Conservation (phyloP, 108 stramenopile species). For the Mediolabrus comicus region DNA sequence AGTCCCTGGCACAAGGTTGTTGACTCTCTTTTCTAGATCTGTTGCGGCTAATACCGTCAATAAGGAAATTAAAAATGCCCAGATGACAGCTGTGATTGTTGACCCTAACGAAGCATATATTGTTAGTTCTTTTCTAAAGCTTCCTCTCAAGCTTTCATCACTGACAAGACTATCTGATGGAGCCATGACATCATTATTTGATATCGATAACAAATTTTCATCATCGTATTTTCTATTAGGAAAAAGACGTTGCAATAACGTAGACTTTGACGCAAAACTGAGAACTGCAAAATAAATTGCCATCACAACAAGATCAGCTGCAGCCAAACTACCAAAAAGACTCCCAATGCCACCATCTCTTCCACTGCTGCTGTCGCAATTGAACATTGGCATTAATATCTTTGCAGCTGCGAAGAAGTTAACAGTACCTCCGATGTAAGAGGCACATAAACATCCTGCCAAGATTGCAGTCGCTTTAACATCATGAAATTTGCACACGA, state of each 20-base stretch:
- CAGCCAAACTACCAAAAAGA: slow-evolving; percentile 64
- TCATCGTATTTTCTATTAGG: background rate
- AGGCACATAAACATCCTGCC: slow-evolving; percentile 68
- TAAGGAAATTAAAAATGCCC: slow-evolving; percentile 18
- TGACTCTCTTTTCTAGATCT: slow-evolving; percentile 18
- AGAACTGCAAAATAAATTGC: slow-evolving; percentile 68
- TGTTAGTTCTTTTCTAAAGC: background rate
- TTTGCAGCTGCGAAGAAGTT: slow-evolving; percentile 71
- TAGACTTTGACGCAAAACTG: slow-evolving; percentile 48
- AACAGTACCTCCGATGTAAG: slow-evolving; percentile 75
- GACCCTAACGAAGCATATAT: background rate
- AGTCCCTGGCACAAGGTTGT: slow-evolving; percentile 47
- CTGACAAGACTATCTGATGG: background rate
- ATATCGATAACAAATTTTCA: background rate
- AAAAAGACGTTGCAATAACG: slow-evolving; percentile 19
- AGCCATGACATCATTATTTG: background rate
- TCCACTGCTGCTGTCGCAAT: background rate
- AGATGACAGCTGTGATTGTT: slow-evolving; percentile 16
- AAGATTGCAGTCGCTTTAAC: slow-evolving; percentile 11
- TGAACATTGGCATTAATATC: slow-evolving; percentile 22
- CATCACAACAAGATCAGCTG: slow-evolving; percentile 79
- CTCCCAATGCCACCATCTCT: slow-evolving; percentile 8
- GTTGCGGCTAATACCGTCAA: slow-evolving; percentile 12
- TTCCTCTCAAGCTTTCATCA: background rate
- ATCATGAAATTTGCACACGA: background rate